Evolutionary conservation across 2,329 filamentous ascomycete species (phyloP).

Genomic region (Aspergillus sp.): DNA sequence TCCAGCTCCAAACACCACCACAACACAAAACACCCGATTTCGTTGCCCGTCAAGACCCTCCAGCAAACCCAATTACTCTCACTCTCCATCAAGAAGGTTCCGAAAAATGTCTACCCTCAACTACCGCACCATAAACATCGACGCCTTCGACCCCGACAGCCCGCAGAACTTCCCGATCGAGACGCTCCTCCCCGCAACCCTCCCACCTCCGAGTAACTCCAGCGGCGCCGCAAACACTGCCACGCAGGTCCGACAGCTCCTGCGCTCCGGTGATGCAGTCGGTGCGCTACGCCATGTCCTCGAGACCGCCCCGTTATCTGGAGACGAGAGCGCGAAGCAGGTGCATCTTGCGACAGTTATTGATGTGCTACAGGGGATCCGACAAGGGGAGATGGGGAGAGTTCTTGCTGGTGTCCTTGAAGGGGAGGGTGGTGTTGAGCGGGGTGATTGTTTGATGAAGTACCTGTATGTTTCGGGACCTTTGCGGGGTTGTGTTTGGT

Average conservation of each 20-base stretch:
- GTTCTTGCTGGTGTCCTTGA: constrained; percentile 81
- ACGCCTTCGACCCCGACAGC: constrained; percentile 87
- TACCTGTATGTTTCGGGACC: constrained; percentile 71
- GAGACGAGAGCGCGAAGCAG: constrained; percentile 67
- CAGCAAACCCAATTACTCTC: background rate
- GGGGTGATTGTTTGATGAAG: constrained; percentile 94
- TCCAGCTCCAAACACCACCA: constrained; percentile 9
- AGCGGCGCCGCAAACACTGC: constrained; percentile 77
- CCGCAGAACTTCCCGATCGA: constrained; percentile 87
- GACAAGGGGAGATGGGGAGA: constrained; percentile 92
- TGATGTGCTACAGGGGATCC: constrained; percentile 94
- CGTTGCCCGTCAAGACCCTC: background rate
- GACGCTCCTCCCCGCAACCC: constrained; percentile 75
- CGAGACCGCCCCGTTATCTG: constrained; percentile 76
- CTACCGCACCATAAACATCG: constrained; percentile 91
- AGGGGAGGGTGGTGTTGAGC: constrained; percentile 78
- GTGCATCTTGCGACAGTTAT: constrained; percentile 84
- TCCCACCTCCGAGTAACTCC: constrained; percentile 71
- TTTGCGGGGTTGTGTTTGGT: constrained; percentile 4
- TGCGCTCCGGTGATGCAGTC: constrained; percentile 84
- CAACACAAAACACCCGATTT: background rate
- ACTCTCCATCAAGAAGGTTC: background rate
- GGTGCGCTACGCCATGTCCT: constrained; percentile 82
- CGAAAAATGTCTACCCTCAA: constrained; percentile 56
- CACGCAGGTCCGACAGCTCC: constrained; percentile 81